A percentile compares a stretch with the other conserved stretches of the same genome.
These are phyloP conservation scores for Aspergillus fumigatiaffinis DNA, from an alignment of 2,329 filamentous ascomycete species.

Conservation along the genomic window DNA sequence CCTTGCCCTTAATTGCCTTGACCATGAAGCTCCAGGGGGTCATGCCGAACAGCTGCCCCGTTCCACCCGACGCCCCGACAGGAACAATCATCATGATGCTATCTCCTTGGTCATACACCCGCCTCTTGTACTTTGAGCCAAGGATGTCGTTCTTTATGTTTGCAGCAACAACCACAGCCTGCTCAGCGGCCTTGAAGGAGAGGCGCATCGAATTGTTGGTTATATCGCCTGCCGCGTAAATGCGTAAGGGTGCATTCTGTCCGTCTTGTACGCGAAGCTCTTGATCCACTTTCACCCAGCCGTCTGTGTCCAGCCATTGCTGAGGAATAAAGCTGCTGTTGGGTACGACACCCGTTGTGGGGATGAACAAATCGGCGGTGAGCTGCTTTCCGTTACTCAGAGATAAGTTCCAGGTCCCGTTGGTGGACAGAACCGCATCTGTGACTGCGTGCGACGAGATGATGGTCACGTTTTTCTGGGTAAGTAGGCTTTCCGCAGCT, in stretches of 20 bases:
- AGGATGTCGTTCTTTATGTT: constrained; percentile 27
- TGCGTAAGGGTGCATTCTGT: constrained; percentile 6
- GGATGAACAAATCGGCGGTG: constrained; percentile 51
- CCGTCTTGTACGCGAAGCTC: constrained; percentile 23
- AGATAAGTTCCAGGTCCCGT: constrained; percentile 39
- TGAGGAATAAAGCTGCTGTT: constrained; percentile 52
- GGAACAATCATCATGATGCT: constrained; percentile 28
- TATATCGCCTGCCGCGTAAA: constrained; percentile 32
- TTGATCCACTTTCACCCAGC: constrained; percentile 48
- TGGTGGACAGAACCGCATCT: constrained; percentile 23
- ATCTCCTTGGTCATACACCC: constrained; percentile 20
- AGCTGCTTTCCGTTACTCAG: constrained; percentile 47
- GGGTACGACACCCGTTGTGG: constrained; percentile 49
- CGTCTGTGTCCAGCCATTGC: constrained; percentile 43
- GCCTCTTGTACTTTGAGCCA: constrained; percentile 10
- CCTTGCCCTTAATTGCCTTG: constrained; percentile 41
- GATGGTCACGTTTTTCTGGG: constrained; percentile 46
- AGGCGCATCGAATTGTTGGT: constrained; percentile 25
- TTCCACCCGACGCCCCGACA: constrained; percentile 23
- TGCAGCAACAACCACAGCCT: constrained; percentile 21
- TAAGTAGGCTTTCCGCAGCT: constrained; percentile 45
- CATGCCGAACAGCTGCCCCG: constrained; percentile 32
- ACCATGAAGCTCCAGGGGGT: constrained; percentile 40
- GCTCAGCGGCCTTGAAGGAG: constrained; percentile 23
- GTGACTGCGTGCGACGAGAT: constrained; percentile 30